Evolutionary conservation across 139 green algal species (phyloP).

Genomic region (Picochlorum costavermella): DNA sequence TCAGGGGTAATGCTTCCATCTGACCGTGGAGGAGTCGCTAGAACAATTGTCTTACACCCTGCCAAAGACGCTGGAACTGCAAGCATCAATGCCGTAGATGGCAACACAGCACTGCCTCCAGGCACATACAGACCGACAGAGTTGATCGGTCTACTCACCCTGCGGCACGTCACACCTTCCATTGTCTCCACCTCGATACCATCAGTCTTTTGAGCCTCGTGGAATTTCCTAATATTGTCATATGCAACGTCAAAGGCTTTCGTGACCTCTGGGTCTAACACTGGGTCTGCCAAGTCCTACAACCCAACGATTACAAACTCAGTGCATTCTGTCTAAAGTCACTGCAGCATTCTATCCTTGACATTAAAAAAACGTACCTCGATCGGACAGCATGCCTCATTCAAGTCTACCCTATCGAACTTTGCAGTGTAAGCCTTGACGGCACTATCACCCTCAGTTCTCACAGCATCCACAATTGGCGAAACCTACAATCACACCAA

Average conservation of each 20-base stretch:
- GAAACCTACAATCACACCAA: slow-evolving; percentile 50
- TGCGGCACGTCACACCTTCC: slow-evolving; percentile 81
- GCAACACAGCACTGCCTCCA: slow-evolving; percentile 92
- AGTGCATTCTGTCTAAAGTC: neutral
- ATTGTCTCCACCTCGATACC: slow-evolving; percentile 74
- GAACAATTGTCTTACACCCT: slow-evolving; percentile 86
- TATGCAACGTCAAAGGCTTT: slow-evolving; percentile 90
- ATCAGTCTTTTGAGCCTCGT: slow-evolving; percentile 65
- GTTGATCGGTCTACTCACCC: slow-evolving; percentile 57
- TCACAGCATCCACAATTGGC: slow-evolving; percentile 87
- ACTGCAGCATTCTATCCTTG: neutral
- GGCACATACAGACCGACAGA: slow-evolving; percentile 94
- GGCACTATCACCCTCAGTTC: slow-evolving; percentile 70
- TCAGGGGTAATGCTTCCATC: slow-evolving; percentile 72
- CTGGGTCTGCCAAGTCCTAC: slow-evolving; percentile 45
- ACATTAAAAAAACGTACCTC: slow-evolving; percentile 39
- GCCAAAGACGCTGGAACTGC: slow-evolving; percentile 79
- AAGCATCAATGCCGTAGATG: slow-evolving; percentile 92
- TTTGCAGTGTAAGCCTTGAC: slow-evolving; percentile 82
- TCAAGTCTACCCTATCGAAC: slow-evolving; percentile 80
- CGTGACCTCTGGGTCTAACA: slow-evolving; percentile 58
- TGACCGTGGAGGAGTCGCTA: slow-evolving; percentile 83
- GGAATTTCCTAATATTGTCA: slow-evolving; percentile 90
- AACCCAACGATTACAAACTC: neutral
- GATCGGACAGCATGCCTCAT: slow-evolving; percentile 58